These are phyloP conservation scores for Dictyostelium firmibasis DNA, from an alignment of 78 protist genomes.

Conservation along the genomic window DNA sequence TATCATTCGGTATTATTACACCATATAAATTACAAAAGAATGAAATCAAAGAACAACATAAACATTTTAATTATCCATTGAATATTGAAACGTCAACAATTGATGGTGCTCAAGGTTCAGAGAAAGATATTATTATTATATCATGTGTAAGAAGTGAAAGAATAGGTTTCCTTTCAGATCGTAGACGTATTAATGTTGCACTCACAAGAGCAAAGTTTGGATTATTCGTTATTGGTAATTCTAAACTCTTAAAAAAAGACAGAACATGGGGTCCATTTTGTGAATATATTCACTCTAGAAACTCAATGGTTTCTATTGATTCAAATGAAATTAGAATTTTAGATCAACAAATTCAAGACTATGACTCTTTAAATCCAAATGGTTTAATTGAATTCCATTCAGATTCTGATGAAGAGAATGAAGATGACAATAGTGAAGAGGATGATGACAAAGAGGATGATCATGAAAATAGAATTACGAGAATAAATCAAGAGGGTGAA, in stretches of 20 bases:
- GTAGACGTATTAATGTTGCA: constrained; percentile 92
- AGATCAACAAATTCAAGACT: neutral
- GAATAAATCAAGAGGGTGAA: neutral
- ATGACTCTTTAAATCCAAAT: neutral
- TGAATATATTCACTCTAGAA: neutral
- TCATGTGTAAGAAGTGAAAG: constrained; percentile 84
- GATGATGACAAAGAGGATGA: neutral
- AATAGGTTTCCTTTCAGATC: constrained; percentile 91
- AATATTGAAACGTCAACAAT: constrained; percentile 66
- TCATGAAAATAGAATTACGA: neutral
- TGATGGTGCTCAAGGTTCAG: constrained; percentile 90
- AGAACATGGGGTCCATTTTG: constrained; percentile 1
- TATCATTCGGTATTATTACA: constrained; percentile 4
- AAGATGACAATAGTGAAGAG: neutral
- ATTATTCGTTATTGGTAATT: constrained; percentile 81
- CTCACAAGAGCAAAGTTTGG: constrained; percentile 88
- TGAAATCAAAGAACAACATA: neutral
- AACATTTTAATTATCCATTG: neutral
- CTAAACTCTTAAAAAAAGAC: neutral
- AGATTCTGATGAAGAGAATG: neutral
- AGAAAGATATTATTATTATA: constrained; percentile 85
- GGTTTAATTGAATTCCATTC: neutral
- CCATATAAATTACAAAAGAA: constrained; percentile 5
- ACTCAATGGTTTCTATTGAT: neutral
- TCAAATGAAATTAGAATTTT: neutral